Conservation (phyloP, 1,284 basidiomycete species). For the Leccinum fallax region DNA sequence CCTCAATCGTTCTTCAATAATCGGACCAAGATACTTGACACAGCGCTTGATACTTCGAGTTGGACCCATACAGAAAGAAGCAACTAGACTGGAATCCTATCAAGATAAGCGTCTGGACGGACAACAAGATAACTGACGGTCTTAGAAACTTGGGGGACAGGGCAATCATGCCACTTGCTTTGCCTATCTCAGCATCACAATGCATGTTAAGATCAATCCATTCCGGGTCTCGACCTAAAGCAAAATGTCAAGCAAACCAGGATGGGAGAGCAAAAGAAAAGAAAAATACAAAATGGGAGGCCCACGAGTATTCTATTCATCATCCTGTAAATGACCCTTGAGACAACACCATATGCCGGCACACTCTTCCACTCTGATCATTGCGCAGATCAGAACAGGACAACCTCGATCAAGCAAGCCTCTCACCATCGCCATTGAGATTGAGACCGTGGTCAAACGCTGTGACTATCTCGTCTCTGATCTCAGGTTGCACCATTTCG, state of each 20-base stretch:
- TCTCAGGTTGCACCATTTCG: neutral
- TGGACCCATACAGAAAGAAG: neutral
- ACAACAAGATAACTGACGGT: too few species aligned
- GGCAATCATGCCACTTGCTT: constrained; percentile 15
- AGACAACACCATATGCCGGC: constrained; percentile 9
- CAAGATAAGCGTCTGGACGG: neutral
- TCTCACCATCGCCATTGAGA: constrained; percentile 18
- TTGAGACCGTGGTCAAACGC: constrained; percentile 32
- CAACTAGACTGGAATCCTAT: neutral
- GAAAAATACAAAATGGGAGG: constrained; percentile 39
- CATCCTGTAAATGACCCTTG: constrained; percentile 31
- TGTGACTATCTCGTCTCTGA: constrained; percentile 35
- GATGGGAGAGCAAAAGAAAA: too few species aligned
- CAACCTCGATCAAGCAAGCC: too few species aligned
- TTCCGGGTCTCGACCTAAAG: constrained; percentile 43
- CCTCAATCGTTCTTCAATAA: constrained; percentile 40
- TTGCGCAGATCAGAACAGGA: neutral
- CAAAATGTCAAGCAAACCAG: neutral
- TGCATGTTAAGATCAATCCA: constrained; percentile 29
- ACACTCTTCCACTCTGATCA: constrained; percentile 36
- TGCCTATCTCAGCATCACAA: too few species aligned
- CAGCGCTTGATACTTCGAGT: neutral
- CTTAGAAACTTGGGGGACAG: constrained; percentile 14
- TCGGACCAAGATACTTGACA: constrained; percentile 34
- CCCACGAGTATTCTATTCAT: constrained; percentile 43